Evolutionary conservation across 306 rosid species (phyloP).

Genomic region (Prunus fruticosa): DNA sequence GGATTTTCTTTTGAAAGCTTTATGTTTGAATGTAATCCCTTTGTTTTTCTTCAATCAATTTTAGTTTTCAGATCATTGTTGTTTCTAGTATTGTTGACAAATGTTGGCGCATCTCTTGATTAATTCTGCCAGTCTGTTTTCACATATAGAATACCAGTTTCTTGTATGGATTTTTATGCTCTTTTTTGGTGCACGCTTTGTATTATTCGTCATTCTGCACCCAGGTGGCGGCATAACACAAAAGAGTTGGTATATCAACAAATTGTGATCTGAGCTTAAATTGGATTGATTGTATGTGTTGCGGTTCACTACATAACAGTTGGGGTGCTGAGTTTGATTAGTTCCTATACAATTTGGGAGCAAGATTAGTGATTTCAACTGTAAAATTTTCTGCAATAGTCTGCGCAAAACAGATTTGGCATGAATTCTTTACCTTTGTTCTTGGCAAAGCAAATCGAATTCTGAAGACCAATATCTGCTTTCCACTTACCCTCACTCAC

Average conservation of each 20-base stretch:
- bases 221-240: background rate
- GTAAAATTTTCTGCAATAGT: no score
- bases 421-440: no score
- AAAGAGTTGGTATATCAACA: background rate
- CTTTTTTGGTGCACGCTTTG: background rate
- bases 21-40: constrained; percentile 9
- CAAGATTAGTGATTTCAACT: no score
- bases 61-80: background rate
- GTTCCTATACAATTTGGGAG: no score
- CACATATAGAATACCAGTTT: background rate
- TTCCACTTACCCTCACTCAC: no score
- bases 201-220: background rate
- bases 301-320: no score
- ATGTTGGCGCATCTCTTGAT: no score
- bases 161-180: background rate
- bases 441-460: no score
- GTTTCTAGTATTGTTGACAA: constrained; percentile 1
- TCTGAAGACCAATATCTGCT: no score
- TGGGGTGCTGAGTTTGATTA: no score
- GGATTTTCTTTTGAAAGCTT: constrained; percentile 17
- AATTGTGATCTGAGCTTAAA: background rate
- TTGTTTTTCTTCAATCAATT: background rate
- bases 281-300: background rate
- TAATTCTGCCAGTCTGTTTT: background rate
- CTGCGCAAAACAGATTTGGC: no score